Evolutionary conservation across 1,284 basidiomycete species (phyloP).

Genomic region (Ganoderma sinense): DNA sequence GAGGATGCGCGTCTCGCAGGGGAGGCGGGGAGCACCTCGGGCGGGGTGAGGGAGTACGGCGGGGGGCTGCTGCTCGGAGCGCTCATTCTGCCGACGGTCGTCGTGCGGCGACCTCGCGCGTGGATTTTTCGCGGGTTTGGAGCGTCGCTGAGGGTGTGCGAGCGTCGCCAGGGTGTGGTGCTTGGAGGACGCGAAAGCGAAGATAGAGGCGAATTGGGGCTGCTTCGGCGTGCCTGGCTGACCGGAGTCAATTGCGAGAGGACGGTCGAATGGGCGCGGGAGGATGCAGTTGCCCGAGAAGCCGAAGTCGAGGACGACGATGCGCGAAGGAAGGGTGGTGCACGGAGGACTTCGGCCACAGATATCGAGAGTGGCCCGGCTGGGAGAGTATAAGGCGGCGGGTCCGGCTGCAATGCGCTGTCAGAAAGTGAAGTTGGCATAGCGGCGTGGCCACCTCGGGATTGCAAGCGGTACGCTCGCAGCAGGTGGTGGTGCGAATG

Average conservation of each 20-base stretch:
- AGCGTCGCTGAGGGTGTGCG: conserved; percentile 17
- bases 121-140: conserved; percentile 11
- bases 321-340: neutral
- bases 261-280: neutral
- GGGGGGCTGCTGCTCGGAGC: conserved; percentile 32
- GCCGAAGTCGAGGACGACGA: neutral
- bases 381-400: conserved; percentile 25
- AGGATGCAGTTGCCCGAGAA: neutral
- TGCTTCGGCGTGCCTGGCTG: conserved; percentile 1
- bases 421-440: neutral
- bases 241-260: conserved; percentile 17
- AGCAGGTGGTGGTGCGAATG: neutral
- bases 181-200: neutral
- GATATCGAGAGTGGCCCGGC: conserved; percentile 17
- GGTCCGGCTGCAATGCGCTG: conserved; percentile 16
- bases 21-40: conserved; percentile 18
- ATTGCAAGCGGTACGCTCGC: neutral
- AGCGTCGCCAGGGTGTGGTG: conserved; percentile 17
- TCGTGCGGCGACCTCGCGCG: conserved; percentile 6
- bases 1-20: conserved; percentile 22
- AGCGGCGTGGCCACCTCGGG: neutral
- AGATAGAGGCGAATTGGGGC: neutral
- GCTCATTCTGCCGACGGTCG: conserved; percentile 23
- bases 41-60: conserved; percentile 32
- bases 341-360: conserved; percentile 6